Base-by-base conservation (phyloP, 2,329 filamentous ascomycete species). In the Pestalotiopsis sp. region DNA sequence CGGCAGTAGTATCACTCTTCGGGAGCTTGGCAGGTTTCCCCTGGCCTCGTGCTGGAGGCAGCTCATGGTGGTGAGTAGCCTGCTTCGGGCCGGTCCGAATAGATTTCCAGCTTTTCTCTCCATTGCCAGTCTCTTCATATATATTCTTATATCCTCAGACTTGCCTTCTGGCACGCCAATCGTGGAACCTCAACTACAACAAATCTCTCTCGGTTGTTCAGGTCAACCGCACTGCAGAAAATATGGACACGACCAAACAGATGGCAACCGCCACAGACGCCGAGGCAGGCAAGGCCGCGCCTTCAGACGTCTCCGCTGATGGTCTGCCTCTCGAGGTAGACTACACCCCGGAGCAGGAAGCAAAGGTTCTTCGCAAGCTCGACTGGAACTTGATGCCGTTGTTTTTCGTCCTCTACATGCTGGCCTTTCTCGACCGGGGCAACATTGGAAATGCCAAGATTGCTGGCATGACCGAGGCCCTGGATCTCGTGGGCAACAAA, bases 371-470 rank as follows among this genome's bases (percentile, higher is more conserved):
- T 23, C 38, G 62, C 20, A 65, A 65, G 25, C 62, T 65, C 7
- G 62, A 65, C 41, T 55, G 39, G 39, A 49, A 55, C 20, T 31
- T 65, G 13, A 49, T 65, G 62, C 23, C 62, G 4, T 11, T 65
- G 3, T 55, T 65, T 5, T 65, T 49, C n/a, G 27, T 65, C n/a
- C 38, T 65, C 12, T 65, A 65, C 41, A 31, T 65, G 23, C n/a
- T 65, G n/a, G 38, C 74, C 4, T 75, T 72, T 67, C 72, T 76
- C 3, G 74, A 76, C 57, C 72, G 74, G 20, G 68, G 74, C 36
- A 87, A 90, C 72, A 89, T 90, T 63, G 88, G 87, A 45, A 89
- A 90, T 74, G 89, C 89, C 27, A 85, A 84, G 71, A 87, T 91
- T 60, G 88, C 89, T 31, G 89, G 89, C 71, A 86, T 91, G 82